These are phyloP conservation scores for Chaetomiaceae sp. DNA, from an alignment of 2,329 filamentous ascomycete genomes.

Conservation along the genomic window DNA sequence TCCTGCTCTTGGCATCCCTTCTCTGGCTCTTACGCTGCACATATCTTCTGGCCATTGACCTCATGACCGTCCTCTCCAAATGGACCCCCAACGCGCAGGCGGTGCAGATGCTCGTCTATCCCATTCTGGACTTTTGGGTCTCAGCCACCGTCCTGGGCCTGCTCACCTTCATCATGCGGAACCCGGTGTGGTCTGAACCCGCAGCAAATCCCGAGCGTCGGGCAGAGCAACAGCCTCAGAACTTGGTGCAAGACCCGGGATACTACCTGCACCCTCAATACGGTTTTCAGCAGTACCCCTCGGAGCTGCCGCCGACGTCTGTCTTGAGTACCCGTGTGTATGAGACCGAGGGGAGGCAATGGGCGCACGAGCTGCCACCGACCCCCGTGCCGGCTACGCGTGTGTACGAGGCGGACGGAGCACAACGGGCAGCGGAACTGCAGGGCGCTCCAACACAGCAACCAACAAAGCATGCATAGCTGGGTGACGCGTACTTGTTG, in stretches of 20 bases:
- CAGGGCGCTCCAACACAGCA: not conserved
- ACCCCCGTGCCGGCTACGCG: not conserved
- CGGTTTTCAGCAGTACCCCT: not conserved
- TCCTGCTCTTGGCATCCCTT: constrained; percentile 6
- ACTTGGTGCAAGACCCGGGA: not conserved
- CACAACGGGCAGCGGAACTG: not conserved
- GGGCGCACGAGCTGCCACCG: not conserved
- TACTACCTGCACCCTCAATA: not conserved
- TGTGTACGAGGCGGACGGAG: not conserved
- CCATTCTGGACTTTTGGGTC: constrained; percentile 11
- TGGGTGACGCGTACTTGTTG: too few relatives aligned
- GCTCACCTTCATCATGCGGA: constrained; percentile 3
- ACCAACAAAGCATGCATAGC: too few relatives aligned
- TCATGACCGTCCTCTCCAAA: not conserved
- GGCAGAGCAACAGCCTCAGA: too few relatives aligned
- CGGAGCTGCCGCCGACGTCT: not conserved
- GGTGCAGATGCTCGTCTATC: constrained; percentile 1
- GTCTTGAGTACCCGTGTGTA: not conserved
- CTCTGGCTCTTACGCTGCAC: constrained; percentile 12
- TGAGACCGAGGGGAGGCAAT: not conserved
- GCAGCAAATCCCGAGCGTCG: not conserved
- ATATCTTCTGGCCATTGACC: constrained; percentile 1
- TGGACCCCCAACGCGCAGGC: not conserved
- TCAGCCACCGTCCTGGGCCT: constrained; percentile 6
- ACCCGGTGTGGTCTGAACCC: constrained; percentile 7